A percentile compares a stretch with the other conserved stretches of the same genome.
Evolutionary conservation across 495 filamentous ascomycete genomes (phyloP).

Genomic region (Xylaria scruposa): DNA sequence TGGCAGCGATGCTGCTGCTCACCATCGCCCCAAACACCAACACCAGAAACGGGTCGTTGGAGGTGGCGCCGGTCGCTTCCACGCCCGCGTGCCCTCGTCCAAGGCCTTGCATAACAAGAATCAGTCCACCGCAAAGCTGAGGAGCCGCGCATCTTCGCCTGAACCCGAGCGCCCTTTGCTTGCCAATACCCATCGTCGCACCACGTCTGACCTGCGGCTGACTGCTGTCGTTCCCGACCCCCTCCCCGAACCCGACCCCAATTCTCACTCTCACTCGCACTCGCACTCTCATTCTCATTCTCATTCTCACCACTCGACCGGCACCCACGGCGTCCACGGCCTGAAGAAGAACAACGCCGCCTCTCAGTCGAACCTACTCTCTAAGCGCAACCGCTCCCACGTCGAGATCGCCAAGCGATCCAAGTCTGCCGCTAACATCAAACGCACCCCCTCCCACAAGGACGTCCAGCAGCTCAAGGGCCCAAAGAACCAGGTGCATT

Average conservation of each 20-base stretch:
- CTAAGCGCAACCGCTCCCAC: conserved; percentile 57
- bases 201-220: conserved; percentile 51
- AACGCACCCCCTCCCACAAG: conserved; percentile 52
- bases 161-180: conserved; percentile 43
- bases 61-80: conserved; percentile 46
- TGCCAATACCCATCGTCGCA: conserved; percentile 50
- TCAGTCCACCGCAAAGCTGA: conserved; percentile 48
- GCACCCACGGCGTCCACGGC: conserved; percentile 39
- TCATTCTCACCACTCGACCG: conserved; percentile 27
- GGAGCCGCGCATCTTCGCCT: conserved; percentile 44
- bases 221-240: conserved; percentile 43
- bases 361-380: conserved; percentile 48
- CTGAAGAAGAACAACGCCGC: conserved; percentile 45
- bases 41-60: conserved; percentile 55
- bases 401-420: conserved; percentile 54
- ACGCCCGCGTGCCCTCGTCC: conserved; percentile 51
- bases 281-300: conserved; percentile 40
- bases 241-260: conserved; percentile 38
- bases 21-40: conserved; percentile 46
- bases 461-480: conserved; percentile 48
- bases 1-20: conserved; percentile 20
- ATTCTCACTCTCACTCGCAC: conserved; percentile 39
- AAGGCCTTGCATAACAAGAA: conserved; percentile 51
- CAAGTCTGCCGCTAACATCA: conserved; percentile 54
- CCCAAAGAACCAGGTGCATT: conserved; percentile 53